These are phyloP conservation scores for Aspergillus leporis DNA, from an alignment of 495 filamentous ascomycete species.

Conservation along the genomic window DNA sequence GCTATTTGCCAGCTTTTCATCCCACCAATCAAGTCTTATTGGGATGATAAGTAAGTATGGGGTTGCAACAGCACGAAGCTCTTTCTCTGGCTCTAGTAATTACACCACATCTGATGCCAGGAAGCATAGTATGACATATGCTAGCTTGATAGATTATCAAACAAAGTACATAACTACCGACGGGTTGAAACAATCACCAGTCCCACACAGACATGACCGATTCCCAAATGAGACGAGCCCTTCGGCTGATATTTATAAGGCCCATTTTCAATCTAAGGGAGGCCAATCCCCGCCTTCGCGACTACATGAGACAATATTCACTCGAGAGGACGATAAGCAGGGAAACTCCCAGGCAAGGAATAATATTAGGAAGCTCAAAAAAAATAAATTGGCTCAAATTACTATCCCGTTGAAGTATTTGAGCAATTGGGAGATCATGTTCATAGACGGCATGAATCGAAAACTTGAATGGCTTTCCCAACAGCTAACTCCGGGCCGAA, in stretches of 20 bases:
- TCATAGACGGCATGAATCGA: conserved; percentile 38
- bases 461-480: conserved; percentile 41
- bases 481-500: conserved; percentile 42
- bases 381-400: not conserved
- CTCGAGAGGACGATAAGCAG: not conserved
- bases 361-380: not conserved
- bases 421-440: conserved; percentile 39
- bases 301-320: not conserved
- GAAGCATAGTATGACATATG: not conserved
- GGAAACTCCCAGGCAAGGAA: not conserved
- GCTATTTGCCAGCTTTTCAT: conserved; percentile 27
- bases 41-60: not conserved
- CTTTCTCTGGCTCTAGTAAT: not conserved
- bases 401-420: conserved; percentile 13
- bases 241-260: not conserved
- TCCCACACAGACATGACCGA: not conserved
- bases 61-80: not conserved
- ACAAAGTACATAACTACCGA: not conserved
- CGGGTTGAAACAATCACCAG: not conserved
- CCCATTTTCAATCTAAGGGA: not conserved
- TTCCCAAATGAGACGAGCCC: not conserved
- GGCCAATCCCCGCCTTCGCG: not conserved
- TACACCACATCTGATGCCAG: not conserved
- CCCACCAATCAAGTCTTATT: conserved; percentile 17
- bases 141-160: not conserved